Conservation (phyloP, 1,139 yeast genomes). For the Wickerhamomyces sp. region DNA sequence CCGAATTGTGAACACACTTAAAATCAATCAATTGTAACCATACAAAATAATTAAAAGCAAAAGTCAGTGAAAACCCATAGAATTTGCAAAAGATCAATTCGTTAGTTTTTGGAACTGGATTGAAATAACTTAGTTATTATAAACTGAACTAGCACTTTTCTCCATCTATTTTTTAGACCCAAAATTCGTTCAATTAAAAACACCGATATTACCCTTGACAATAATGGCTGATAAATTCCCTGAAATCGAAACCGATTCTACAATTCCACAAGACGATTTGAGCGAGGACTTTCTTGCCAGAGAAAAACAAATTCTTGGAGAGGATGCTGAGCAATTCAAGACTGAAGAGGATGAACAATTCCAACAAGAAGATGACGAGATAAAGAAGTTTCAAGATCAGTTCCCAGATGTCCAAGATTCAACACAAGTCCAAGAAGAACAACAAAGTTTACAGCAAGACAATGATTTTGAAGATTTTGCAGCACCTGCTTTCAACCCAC, state of each 20-base stretch:
- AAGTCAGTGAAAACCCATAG: too few relatives aligned
- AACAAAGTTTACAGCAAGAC: constrained; percentile 21
- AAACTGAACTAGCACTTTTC: not conserved
- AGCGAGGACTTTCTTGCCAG: constrained; percentile 71
- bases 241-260: constrained; percentile 53
- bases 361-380: constrained; percentile 52
- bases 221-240: constrained; percentile 86
- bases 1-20: too few relatives aligned
- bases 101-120: too few relatives aligned
- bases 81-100: not conserved
- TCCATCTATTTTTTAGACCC: not conserved
- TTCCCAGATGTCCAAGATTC: constrained; percentile 55
- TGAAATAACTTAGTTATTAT: too few relatives aligned
- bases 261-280: constrained; percentile 29
- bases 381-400: constrained; percentile 61
- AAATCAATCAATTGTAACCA: not conserved
- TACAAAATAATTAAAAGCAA: too few relatives aligned
- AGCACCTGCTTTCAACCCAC: constrained; percentile 24
- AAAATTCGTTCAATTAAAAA: not conserved
- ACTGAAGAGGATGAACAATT: constrained; percentile 63
- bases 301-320: constrained; percentile 82
- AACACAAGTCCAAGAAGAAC: constrained; percentile 6
- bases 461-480: constrained; percentile 30
- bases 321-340: constrained; percentile 57
- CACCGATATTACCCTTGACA: constrained; percentile 4